Evolutionary conservation across 495 filamentous ascomycete species (phyloP).

Genomic region (Penicillium subrubescens): DNA sequence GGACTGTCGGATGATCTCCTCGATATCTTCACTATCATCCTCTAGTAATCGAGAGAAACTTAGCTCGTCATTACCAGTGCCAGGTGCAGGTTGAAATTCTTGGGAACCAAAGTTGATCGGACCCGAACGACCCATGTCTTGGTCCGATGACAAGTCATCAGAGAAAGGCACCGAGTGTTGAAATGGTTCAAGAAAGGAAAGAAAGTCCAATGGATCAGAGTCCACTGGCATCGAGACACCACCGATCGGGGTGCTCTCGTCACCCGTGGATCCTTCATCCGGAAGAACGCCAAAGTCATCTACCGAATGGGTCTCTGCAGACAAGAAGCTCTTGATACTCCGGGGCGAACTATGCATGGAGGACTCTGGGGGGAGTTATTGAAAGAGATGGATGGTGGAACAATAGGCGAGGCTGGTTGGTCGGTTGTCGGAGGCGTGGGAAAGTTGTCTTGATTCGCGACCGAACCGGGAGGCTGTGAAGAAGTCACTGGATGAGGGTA

Average conservation of each 20-base stretch:
- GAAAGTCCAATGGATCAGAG: constrained; percentile 22
- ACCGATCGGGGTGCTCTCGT: constrained; percentile 11
- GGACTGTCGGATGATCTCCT: constrained; percentile 59
- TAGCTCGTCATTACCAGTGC: constrained; percentile 17
- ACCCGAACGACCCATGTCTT: constrained; percentile 15
- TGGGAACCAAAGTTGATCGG: constrained; percentile 7
- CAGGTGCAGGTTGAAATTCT: constrained; percentile 1
- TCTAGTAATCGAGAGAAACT: constrained; percentile 43
- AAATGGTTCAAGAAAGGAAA: constrained; percentile 28
- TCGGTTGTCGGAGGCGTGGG: constrained; percentile 25
- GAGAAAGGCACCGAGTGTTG: constrained; percentile 19
- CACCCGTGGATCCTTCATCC: constrained; percentile 15
- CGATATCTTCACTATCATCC: constrained; percentile 55
- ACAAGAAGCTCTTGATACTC: constrained; percentile 27
- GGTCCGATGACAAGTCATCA: constrained; percentile 12
- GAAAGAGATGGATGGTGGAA: constrained; percentile 4
- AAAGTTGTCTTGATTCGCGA: constrained; percentile 6
- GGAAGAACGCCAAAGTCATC: constrained; percentile 15
- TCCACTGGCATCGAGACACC: constrained; percentile 23
- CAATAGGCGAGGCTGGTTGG: constrained; percentile 15
- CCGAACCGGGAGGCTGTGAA: constrained; percentile 4
- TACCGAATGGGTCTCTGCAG: constrained; percentile 19
- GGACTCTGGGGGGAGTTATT: constrained; percentile 22
- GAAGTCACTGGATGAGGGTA: not conserved
- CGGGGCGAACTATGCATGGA: constrained; percentile 22